Evolutionary conservation across 2,329 filamentous ascomycete species (phyloP).

Genomic region (Cladosporium sp.): DNA sequence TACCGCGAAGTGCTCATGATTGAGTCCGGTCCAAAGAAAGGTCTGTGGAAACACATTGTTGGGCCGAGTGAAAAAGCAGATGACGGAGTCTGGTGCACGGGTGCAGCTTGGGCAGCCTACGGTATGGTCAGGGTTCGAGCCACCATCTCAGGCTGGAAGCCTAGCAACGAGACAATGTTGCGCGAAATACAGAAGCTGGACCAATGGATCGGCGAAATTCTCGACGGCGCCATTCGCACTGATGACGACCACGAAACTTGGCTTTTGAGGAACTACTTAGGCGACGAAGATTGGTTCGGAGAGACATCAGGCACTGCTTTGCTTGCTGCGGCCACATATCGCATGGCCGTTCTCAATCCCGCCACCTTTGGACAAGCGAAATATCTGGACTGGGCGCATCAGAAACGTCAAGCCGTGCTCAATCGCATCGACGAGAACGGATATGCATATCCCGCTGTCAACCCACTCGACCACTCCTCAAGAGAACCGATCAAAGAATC

Average conservation of each 20-base stretch:
- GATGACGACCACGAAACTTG: slow-evolving; percentile 34
- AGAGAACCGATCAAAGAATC: slow-evolving; percentile 31
- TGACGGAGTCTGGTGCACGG: slow-evolving; percentile 43
- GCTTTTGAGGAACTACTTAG: slow-evolving; percentile 46
- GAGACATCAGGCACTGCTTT: slow-evolving; percentile 48
- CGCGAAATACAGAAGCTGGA: slow-evolving; percentile 28
- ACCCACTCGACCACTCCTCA: slow-evolving; percentile 38
- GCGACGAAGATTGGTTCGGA: slow-evolving; percentile 41
- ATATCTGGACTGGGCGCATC: slow-evolving; percentile 39
- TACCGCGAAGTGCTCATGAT: slow-evolving; percentile 39
- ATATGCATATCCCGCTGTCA: slow-evolving; percentile 38
- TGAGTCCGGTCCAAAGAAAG: slow-evolving; percentile 22
- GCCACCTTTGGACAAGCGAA: slow-evolving; percentile 27
- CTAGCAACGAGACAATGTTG: slow-evolving; percentile 18
- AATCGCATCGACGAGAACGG: slow-evolving; percentile 35
- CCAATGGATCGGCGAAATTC: slow-evolving; percentile 33
- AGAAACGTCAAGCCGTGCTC: slow-evolving; percentile 36
- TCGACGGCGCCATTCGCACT: slow-evolving; percentile 33
- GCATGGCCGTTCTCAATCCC: slow-evolving; percentile 42
- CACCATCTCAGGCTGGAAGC: slow-evolving; percentile 35
- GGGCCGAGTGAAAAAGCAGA: slow-evolving; percentile 34
- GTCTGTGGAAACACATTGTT: slow-evolving; percentile 46
- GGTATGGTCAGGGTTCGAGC: slow-evolving; percentile 46
- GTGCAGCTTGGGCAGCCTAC: slow-evolving; percentile 47
- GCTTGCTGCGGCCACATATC: slow-evolving; percentile 42